phyloP scores from a whole-genome alignment of 108 stramenopile species.

The Skeletonema marinoi region DNA sequence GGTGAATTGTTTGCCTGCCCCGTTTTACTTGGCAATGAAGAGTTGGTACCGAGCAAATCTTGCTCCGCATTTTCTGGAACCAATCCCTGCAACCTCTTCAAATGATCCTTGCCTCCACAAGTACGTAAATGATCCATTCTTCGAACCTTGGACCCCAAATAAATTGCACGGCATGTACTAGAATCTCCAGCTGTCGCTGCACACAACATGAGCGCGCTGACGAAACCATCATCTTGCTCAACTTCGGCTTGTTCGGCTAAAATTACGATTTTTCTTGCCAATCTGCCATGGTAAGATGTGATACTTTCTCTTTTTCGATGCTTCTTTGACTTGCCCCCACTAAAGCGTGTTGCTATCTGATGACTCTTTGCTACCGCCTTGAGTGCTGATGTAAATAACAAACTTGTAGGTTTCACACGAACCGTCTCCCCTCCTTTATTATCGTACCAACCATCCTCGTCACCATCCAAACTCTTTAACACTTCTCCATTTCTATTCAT shows the following conservation, averaged over 20 bases:
- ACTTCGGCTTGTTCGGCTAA: conserved; percentile 82
- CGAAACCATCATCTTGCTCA: conserved; percentile 82
- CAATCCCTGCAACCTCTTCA: conserved; percentile 43
- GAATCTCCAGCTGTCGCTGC: conserved; percentile 83
- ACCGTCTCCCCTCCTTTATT: conserved; percentile 49
- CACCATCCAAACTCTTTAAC: conserved; percentile 38
- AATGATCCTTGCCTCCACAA: conserved; percentile 69
- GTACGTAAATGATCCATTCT: conserved; percentile 76
- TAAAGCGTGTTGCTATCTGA: conserved; percentile 69
- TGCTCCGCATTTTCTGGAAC: conserved; percentile 33
- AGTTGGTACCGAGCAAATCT: not conserved
- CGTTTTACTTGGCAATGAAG: conserved; percentile 4
- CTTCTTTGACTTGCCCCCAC: conserved; percentile 64
- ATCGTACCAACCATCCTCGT: conserved; percentile 49
- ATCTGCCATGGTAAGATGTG: conserved; percentile 77
- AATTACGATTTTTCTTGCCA: conserved; percentile 75
- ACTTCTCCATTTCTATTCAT: conserved; percentile 35
- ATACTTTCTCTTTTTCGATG: conserved; percentile 66
- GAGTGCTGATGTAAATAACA: conserved; percentile 79
- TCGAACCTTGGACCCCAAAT: conserved; percentile 72
- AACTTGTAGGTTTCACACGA: conserved; percentile 80
- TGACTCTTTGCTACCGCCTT: conserved; percentile 75
- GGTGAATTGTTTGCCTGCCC: conserved; percentile 9
- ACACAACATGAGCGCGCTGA: conserved; percentile 79
- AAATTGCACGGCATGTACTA: conserved; percentile 84